phyloP scores from a whole-genome alignment of 495 filamentous ascomycete genomes.

The Penicillium crystallinum region DNA sequence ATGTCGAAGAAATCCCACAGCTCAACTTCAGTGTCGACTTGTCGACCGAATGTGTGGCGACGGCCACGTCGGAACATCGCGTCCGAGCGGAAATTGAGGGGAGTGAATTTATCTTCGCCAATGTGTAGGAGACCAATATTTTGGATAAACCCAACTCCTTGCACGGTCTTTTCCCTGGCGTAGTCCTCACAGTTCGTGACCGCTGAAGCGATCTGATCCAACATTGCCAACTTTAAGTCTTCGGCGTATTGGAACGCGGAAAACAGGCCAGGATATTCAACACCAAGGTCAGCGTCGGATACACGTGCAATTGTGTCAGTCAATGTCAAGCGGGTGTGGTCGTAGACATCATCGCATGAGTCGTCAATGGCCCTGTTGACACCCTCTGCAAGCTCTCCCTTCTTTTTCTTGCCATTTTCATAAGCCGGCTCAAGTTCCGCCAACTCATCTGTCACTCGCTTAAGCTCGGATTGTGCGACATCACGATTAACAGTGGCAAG shows the following conservation, averaged over 20 bases:
- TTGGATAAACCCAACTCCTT: conserved; percentile 83
- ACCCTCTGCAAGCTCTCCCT: conserved; percentile 72
- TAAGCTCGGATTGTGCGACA: conserved; percentile 77
- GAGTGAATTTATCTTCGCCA: conserved; percentile 69
- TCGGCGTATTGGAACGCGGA: conserved; percentile 88
- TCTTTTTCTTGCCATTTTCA: conserved; percentile 76
- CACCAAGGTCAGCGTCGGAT: conserved; percentile 71
- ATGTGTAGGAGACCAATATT: conserved; percentile 83
- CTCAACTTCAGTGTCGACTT: conserved; percentile 83
- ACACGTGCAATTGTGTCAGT: conserved; percentile 64
- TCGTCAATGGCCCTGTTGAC: conserved; percentile 78
- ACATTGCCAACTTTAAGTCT: conserved; percentile 85
- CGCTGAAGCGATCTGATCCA: conserved; percentile 73
- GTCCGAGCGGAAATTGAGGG: conserved; percentile 80
- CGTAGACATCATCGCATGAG: conserved; percentile 78
- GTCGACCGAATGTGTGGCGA: conserved; percentile 70
- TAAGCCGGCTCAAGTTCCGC: conserved; percentile 78
- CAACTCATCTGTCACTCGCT: conserved; percentile 75
- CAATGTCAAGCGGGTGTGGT: conserved; percentile 69
- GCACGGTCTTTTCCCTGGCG: conserved; percentile 69
- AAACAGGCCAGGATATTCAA: conserved; percentile 82
- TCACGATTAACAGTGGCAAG: conserved; percentile 85
- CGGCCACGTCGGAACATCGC: conserved; percentile 81
- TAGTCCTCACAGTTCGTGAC: conserved; percentile 79
- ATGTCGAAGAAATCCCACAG: conserved; percentile 91